Evolutionary conservation across 495 filamentous ascomycete species (phyloP).

Genomic region (Filosporella fistucella): DNA sequence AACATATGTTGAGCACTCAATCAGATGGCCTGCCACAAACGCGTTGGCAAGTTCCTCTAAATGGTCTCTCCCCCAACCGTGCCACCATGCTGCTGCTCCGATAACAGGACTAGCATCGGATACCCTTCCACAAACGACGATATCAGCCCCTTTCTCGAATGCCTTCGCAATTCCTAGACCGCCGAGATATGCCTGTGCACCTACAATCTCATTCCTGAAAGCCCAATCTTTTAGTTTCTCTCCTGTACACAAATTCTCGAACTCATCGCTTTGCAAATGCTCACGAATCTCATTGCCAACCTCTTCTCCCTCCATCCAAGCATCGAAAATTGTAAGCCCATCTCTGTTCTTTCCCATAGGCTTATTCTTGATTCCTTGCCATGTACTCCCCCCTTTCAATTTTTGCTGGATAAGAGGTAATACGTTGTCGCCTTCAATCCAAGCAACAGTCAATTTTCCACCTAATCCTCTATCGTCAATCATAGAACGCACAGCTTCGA

Average conservation of each 20-base stretch:
- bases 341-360: not conserved
- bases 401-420: constrained; percentile 2
- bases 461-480: constrained; percentile 19
- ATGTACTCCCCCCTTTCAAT: constrained; percentile 2
- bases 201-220: constrained; percentile 31
- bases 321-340: constrained; percentile 1
- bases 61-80: constrained; percentile 40
- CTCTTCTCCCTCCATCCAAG: constrained; percentile 8
- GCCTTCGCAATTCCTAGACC: constrained; percentile 44
- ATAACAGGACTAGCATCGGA: constrained; percentile 50
- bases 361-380: not conserved
- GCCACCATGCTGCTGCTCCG: constrained; percentile 45
- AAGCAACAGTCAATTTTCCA: constrained; percentile 41
- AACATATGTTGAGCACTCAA: constrained; percentile 53
- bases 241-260: constrained; percentile 15
- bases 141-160: constrained; percentile 48
- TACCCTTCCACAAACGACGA: constrained; percentile 53
- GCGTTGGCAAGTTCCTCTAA: constrained; percentile 46
- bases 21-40: constrained; percentile 50
- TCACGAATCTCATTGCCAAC: constrained; percentile 3
- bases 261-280: not conserved
- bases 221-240: constrained; percentile 29
- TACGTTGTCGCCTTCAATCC: constrained; percentile 39
- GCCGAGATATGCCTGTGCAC: constrained; percentile 45
- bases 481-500: constrained; percentile 39